A percentile compares a stretch with the other conserved stretches of the same genome.
These are phyloP conservation scores for Trypanosoma rangeli DNA, from an alignment of 208 protist species.

Conservation along the genomic window DNA sequence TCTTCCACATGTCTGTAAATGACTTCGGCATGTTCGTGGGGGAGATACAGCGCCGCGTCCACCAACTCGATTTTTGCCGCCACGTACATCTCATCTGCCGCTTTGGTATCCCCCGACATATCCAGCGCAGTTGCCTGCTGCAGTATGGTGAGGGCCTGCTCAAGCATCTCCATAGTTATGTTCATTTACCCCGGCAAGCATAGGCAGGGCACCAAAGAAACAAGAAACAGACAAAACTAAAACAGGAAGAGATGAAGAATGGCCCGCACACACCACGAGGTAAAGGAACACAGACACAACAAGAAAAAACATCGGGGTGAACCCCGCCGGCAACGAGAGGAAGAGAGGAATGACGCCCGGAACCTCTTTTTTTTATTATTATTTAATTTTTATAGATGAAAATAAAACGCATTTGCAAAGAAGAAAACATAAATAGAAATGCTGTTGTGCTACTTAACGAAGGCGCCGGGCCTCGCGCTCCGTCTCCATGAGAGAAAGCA, in stretches of 20 bases:
- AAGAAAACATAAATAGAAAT: constrained; percentile 29
- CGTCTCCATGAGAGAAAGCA: constrained; percentile 99
- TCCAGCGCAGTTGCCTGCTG: constrained; percentile 76
- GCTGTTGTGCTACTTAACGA: constrained; percentile 89
- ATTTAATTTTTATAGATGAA: constrained; percentile 30
- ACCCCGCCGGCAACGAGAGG: constrained; percentile 4
- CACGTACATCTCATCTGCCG: constrained; percentile 71
- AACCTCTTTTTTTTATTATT: too few species aligned
- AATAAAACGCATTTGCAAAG: constrained; percentile 15
- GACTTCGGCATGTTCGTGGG: constrained; percentile 47
- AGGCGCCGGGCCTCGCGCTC: constrained; percentile 99
- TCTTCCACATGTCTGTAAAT: constrained; percentile 58
- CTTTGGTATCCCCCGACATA: constrained; percentile 47
- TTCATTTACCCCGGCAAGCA: constrained; percentile 23
- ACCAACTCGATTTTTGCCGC: constrained; percentile 54
- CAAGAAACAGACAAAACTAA: constrained; percentile 24
- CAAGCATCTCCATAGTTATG: constrained; percentile 45
- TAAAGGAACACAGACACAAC: neutral
- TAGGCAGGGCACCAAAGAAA: constrained; percentile 21
- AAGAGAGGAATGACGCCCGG: too few species aligned
- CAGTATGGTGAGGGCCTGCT: constrained; percentile 64
- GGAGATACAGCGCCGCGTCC: constrained; percentile 41
- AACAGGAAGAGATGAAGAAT: constrained; percentile 19
- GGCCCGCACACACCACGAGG: constrained; percentile 6
- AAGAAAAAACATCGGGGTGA: neutral